A percentile compares a stretch with the other conserved stretches of the same genome.
phyloP scores from a whole-genome alignment of 208 protist species.

The Leishmania arabica region DNA sequence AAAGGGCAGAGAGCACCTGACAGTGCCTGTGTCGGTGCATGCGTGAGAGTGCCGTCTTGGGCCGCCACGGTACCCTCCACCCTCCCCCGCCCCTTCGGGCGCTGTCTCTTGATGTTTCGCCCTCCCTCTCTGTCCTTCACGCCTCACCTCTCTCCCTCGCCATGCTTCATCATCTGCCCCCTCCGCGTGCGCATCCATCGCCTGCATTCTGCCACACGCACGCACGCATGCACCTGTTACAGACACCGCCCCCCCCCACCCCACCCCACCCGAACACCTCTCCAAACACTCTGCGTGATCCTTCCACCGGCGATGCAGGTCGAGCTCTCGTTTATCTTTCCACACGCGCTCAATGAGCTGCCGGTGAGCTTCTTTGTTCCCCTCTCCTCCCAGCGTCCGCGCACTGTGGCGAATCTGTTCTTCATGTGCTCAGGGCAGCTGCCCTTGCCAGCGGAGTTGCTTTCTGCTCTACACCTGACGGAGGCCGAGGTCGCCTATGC shows the following conservation, averaged over 20 bases:
- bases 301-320: constrained; percentile 43
- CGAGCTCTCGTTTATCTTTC: constrained; percentile 69
- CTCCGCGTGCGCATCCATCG: not conserved
- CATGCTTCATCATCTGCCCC: not conserved
- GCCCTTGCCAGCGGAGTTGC: constrained; percentile 36
- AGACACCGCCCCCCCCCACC: not conserved
- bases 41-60: not conserved
- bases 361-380: constrained; percentile 50
- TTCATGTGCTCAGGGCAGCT: constrained; percentile 71
- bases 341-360: constrained; percentile 39
- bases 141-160: not conserved
- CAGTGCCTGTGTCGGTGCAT: not conserved
- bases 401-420: constrained; percentile 60
- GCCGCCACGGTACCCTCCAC: not conserved
- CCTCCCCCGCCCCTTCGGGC: not conserved
- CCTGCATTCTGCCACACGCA: not conserved
- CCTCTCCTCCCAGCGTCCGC: constrained; percentile 51
- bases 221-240: not conserved
- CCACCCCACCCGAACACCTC: not conserved
- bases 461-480: constrained; percentile 31
- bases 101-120: not conserved
- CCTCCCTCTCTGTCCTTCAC: not conserved
- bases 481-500: constrained; percentile 20
- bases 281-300: not conserved
- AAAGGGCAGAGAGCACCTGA: not conserved